Conservation (phyloP, 2,329 filamentous ascomycete genomes). For the Epichloe scottii region DNA sequence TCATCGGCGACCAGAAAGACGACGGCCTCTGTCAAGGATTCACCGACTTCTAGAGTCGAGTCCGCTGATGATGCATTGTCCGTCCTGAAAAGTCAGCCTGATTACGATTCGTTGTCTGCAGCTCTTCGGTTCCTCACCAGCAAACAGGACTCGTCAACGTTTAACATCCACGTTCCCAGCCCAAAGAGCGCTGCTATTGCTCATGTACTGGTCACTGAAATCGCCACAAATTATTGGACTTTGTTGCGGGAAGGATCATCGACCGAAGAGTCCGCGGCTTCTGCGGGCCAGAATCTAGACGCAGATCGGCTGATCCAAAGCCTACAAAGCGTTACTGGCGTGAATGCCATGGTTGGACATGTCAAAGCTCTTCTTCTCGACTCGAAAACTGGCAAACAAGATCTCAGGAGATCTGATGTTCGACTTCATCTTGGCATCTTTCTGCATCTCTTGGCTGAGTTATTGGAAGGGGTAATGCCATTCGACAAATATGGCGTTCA, state of each 20-base stretch:
- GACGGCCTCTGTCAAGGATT: neutral
- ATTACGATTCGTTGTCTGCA: conserved; percentile 40
- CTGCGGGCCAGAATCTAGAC: conserved; percentile 19
- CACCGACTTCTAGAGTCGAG: conserved; percentile 12
- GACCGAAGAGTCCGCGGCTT: conserved; percentile 1
- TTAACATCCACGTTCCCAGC: conserved; percentile 32
- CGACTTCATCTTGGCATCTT: conserved; percentile 30
- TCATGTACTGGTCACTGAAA: conserved; percentile 59
- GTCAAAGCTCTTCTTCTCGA: conserved; percentile 49
- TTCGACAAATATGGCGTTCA: conserved; percentile 26
- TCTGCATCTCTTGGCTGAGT: conserved; percentile 29
- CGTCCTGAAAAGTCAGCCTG: conserved; percentile 48
- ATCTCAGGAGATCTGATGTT: conserved; percentile 27
- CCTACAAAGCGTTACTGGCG: conserved; percentile 59
- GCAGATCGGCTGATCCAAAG: conserved; percentile 45
- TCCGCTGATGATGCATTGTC: conserved; percentile 42
- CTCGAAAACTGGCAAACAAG: conserved; percentile 26
- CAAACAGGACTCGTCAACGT: conserved; percentile 8
- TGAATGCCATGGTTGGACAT: conserved; percentile 65
- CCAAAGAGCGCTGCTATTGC: conserved; percentile 64
- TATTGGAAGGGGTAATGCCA: conserved; percentile 27
- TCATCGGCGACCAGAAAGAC: conserved; percentile 7
- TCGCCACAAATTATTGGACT: conserved; percentile 73
- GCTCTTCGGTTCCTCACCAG: conserved; percentile 39
- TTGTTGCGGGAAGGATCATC: conserved; percentile 37